phyloP scores from a whole-genome alignment of 192 early-diverging fungal species.

The Backusella macrospora region DNA sequence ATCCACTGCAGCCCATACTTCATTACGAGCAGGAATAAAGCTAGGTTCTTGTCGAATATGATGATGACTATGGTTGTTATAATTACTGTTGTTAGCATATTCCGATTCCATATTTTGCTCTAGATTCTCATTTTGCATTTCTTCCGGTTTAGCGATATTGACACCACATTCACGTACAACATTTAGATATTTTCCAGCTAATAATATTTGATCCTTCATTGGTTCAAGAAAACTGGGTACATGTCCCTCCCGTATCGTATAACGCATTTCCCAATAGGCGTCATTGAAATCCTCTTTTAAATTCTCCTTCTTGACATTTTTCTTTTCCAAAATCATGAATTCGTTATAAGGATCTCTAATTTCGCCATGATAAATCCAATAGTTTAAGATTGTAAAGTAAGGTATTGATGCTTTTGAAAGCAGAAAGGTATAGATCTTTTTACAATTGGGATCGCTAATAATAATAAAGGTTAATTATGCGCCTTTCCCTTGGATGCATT shows the following conservation, averaged over 20 bases:
- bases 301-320: constrained; percentile 58
- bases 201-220: constrained; percentile 77
- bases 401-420: constrained; percentile 79
- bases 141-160: constrained; percentile 40
- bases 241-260: constrained; percentile 62
- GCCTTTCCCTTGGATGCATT: not conserved
- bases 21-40: constrained; percentile 34
- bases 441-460: constrained; percentile 67
- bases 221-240: constrained; percentile 82
- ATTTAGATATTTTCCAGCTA: constrained; percentile 95
- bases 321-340: constrained; percentile 87
- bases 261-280: constrained; percentile 83
- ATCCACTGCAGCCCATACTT: constrained; percentile 62
- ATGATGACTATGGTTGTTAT: not conserved
- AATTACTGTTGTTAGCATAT: not conserved
- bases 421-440: constrained; percentile 78
- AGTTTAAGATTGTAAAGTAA: constrained; percentile 78
- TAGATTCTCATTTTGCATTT: constrained; percentile 19
- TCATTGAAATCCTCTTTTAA: constrained; percentile 81
- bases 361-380: constrained; percentile 90
- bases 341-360: constrained; percentile 88
- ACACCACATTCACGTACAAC: constrained; percentile 87
- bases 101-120: constrained; percentile 28
- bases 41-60: not conserved
- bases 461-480: not conserved